A percentile compares a stretch with the other conserved stretches of the same genome.
phyloP scores from a whole-genome alignment of 192 early-diverging fungal species.

The Irineochytrium annulatum region DNA sequence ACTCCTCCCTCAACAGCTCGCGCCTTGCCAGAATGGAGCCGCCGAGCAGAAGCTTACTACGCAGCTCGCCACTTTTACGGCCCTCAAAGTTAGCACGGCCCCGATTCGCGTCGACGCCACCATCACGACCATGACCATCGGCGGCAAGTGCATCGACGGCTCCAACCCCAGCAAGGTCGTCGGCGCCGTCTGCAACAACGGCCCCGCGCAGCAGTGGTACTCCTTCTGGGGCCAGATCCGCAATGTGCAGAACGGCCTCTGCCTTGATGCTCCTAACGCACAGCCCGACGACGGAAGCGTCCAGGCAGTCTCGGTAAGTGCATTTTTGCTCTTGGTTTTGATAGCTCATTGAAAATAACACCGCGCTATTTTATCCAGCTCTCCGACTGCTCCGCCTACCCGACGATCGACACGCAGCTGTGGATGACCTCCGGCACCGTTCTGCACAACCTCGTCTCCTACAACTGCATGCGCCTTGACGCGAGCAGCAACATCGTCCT shows the following conservation, averaged over 20 bases:
- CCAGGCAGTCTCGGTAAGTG: constrained; percentile 1
- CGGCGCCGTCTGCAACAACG: constrained; percentile 3
- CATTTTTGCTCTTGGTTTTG: too few species aligned
- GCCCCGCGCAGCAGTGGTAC: constrained; percentile 18
- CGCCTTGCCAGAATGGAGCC: constrained; percentile 2
- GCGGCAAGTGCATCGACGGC: constrained; percentile 8
- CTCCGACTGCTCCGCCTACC: background rate
- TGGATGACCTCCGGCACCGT: background rate
- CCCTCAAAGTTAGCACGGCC: background rate
- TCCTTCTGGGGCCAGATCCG: constrained; percentile 15
- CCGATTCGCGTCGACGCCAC: background rate
- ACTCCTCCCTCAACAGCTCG: background rate
- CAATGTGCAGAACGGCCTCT: constrained; percentile 21
- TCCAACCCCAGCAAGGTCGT: background rate
- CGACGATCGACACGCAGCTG: background rate
- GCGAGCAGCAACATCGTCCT: background rate
- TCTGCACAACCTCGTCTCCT: background rate
- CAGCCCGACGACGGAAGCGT: background rate
- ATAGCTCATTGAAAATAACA: too few species aligned
- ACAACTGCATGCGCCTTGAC: constrained; percentile 8
- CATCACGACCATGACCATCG: constrained; percentile 3
- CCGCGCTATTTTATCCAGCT: background rate
- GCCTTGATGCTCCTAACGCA: constrained; percentile 5
- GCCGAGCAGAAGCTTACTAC: background rate
- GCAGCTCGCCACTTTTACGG: background rate